Percentiles rank a stretch among this genome's conserved stretches.
These are phyloP conservation scores for Nemania diffusa DNA, from an alignment of 2,329 filamentous ascomycete species.

Conservation along the genomic window DNA sequence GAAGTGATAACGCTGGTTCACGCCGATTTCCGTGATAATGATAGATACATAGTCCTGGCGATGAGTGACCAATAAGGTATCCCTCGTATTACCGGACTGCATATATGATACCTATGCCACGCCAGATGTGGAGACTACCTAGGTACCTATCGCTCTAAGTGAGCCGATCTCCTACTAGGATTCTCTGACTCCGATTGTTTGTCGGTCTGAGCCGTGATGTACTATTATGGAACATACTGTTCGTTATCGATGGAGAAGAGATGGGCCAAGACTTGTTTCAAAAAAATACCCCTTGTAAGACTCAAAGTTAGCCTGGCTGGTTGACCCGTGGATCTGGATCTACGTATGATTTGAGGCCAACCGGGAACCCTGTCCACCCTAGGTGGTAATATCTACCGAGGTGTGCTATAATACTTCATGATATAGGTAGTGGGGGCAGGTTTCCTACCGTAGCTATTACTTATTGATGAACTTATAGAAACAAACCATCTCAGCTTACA, in stretches of 20 bases:
- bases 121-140: conserved; percentile 3
- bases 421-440: conserved; percentile 1
- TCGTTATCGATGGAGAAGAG: conserved; percentile 9
- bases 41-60: not conserved
- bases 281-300: not conserved
- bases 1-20: not conserved
- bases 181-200: not conserved
- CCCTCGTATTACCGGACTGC: conserved; percentile 16
- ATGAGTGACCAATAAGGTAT: conserved; percentile 8
- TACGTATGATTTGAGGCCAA: conserved; percentile 9
- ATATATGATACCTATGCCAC: too few relatives aligned
- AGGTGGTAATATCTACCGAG: not conserved
- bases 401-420: conserved; percentile 10
- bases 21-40: conserved; percentile 13
- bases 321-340: conserved; percentile 29
- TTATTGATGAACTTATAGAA: conserved; percentile 7
- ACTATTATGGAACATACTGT: not conserved
- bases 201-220: conserved; percentile 6
- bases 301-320: not conserved
- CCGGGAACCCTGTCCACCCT: conserved; percentile 7
- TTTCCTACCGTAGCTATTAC: not conserved
- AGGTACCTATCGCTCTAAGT: not conserved
- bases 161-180: conserved; percentile 1
- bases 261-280: not conserved
- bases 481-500: conserved; percentile 20